Evolutionary conservation across 2,329 filamentous ascomycete species (phyloP), one percentile per base, ranked within the genome.

Genomic region (Phialocephala sp.): DNA sequence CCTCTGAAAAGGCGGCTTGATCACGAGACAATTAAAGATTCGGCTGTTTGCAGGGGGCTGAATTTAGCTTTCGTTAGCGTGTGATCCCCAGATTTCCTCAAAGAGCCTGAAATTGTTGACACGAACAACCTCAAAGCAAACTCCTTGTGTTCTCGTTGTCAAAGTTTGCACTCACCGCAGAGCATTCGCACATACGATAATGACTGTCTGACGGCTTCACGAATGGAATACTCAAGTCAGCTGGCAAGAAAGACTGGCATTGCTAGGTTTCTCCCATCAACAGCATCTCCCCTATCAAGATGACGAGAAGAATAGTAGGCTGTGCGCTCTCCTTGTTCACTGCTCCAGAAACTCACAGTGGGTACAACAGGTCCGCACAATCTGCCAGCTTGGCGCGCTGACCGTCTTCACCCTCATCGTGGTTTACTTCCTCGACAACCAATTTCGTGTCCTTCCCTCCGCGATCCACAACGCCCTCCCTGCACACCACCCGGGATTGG

Each of bases 381-480:
- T 69, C 41, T 71, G 69, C 66, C 76, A 77, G 67, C 70, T 77
- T n/a, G 70, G 66, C 20, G 73, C 71, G 12, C 68, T 75, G 20
- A 61, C 72, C 24, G 74, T 81, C 62, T 77, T 88, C 69, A 80
- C 86, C 66, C 75, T 91, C 63, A 76, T 89, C 64, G 75, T 90
- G 54, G 74, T 88, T 63, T 84, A 89, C 75, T 81, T 91, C 73
- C 84, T 92, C 76, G 90, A 92, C 77, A 88, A 84, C 73, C 84
- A 83, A 72, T 91, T 90, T 78, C 84, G 87, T 64, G 87, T 92
- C 63, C 84, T 92, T 50, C 90, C 90, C 22, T 83, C 84, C 67
- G 83, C 87, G 36, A 87, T 92, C 70, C 90, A 92, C 79, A 86
- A 84, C 76, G 85, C 88, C 72, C 82, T 91, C 39, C 90, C 89